These are phyloP conservation scores for Breynia disticha DNA, from an alignment of 441 rosid genomes.

Conservation along the genomic window DNA sequence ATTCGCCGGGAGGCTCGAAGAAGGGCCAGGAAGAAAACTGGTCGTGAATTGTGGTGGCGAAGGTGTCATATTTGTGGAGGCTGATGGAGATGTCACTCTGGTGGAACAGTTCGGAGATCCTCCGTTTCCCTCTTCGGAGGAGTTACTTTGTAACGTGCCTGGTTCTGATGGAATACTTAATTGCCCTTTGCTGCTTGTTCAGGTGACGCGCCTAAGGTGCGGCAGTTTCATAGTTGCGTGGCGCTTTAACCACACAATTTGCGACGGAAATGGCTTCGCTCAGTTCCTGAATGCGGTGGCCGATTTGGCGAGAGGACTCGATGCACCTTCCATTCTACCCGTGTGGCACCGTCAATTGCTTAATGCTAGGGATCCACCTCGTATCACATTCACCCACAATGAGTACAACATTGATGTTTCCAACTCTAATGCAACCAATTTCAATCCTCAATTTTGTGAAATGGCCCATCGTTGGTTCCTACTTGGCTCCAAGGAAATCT, in stretches of 20 bases:
- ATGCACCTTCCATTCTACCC: conserved; percentile 9
- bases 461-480: conserved; percentile 31
- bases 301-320: conserved; percentile 11
- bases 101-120: conserved; percentile 33
- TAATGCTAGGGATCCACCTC: conserved; percentile 4
- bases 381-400: conserved; percentile 1
- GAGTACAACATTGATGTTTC: conserved; percentile 8
- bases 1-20: conserved; percentile 27
- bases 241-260: conserved; percentile 15
- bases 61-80: conserved; percentile 25
- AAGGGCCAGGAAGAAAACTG: conserved; percentile 24
- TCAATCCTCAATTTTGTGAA: conserved; percentile 1
- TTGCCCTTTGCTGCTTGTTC: conserved; percentile 31
- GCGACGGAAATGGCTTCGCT: conserved; percentile 9
- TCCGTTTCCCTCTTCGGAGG: conserved; percentile 38
- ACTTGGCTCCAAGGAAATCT: conserved; percentile 18
- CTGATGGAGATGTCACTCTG: conserved; percentile 18
- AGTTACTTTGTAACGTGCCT: conserved; percentile 29
- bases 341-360: conserved; percentile 21
- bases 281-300: conserved; percentile 11
- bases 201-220: conserved; percentile 27
- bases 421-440: background rate
- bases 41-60: conserved; percentile 30
- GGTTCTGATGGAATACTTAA: conserved; percentile 28
- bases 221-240: conserved; percentile 17